A percentile compares a stretch with the other conserved stretches of the same genome.
Conservation (phyloP, 345 rosid species). For the Microcos paniculata region DNA sequence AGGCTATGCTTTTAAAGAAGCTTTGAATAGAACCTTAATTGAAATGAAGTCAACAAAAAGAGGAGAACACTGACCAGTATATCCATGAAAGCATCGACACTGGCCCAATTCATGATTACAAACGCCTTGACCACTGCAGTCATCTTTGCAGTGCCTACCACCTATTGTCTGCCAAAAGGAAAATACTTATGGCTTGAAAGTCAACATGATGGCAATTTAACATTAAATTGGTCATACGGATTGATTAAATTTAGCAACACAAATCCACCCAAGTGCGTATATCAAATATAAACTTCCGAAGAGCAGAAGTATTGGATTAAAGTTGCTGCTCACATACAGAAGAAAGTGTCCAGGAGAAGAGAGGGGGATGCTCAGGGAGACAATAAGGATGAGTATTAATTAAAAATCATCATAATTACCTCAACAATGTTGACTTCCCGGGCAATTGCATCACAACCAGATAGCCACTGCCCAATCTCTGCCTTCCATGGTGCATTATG, state of each 20-base stretch:
- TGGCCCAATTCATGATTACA: constrained; percentile 79
- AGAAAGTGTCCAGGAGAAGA: not conserved
- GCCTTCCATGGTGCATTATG: constrained; percentile 89
- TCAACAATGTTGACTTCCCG: constrained; percentile 56
- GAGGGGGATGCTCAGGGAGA: not conserved
- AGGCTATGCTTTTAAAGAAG: not conserved
- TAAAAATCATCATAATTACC: constrained; percentile 33
- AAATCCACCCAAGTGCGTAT: not conserved
- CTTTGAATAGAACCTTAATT: not conserved
- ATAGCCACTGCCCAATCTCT: constrained; percentile 84
- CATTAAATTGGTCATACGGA: not conserved
- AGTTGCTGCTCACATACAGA: not conserved
- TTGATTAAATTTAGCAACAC: not conserved
- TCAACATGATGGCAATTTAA: not conserved
- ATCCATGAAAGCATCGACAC: constrained; percentile 93
- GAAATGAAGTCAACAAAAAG: not conserved
- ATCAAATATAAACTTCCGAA: not conserved
- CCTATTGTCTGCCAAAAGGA: constrained; percentile 58
- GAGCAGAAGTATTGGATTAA: not conserved
- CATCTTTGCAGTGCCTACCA: constrained; percentile 61
- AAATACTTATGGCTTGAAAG: not conserved
- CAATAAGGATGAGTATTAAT: not conserved
- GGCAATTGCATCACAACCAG: constrained; percentile 65
- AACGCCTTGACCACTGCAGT: constrained; percentile 84
- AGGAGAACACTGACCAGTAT: constrained; percentile 45